These are phyloP conservation scores for Scedosporium dehoogii DNA, from an alignment of 2,329 filamentous ascomycete species.

Conservation along the genomic window DNA sequence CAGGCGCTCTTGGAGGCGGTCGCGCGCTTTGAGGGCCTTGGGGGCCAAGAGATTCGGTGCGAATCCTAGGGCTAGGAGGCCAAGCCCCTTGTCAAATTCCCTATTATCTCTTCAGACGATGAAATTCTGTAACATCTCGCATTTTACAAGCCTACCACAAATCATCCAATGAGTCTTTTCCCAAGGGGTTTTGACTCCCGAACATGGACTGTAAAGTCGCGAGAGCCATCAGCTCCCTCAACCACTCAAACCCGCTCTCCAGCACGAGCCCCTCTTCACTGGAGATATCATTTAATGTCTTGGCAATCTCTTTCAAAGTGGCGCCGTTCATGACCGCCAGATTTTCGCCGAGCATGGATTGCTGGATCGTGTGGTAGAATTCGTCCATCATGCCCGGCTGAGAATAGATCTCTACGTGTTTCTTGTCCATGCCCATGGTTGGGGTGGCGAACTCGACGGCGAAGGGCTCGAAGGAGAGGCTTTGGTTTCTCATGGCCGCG, in stretches of 20 bases:
- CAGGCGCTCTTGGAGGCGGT: constrained; percentile 17
- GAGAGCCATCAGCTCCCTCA: constrained; percentile 24
- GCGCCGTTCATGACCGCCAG: constrained; percentile 17
- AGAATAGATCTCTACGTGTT: constrained; percentile 16
- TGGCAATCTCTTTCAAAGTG: not conserved
- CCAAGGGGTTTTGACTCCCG: constrained; percentile 29
- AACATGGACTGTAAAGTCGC: constrained; percentile 30
- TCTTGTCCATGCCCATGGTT: constrained; percentile 24
- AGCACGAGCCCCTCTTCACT: constrained; percentile 16
- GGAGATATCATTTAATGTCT: constrained; percentile 13
- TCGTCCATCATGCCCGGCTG: constrained; percentile 13
- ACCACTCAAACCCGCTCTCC: constrained; percentile 27
- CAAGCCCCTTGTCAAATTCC: constrained; percentile 10
- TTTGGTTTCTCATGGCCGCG: constrained; percentile 26
- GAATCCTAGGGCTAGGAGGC: constrained; percentile 19
- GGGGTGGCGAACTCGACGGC: constrained; percentile 25
- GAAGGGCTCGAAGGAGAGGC: constrained; percentile 32
- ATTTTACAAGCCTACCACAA: constrained; percentile 9
- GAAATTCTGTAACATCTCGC: not conserved
- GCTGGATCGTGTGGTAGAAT: constrained; percentile 21
- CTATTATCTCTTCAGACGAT: not conserved
- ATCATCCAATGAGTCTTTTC: constrained; percentile 12
- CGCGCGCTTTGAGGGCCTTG: constrained; percentile 19
- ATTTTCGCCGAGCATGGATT: constrained; percentile 21
- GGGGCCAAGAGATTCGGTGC: constrained; percentile 19